These are phyloP conservation scores for Obelidium mucronatum DNA, from an alignment of 192 early-diverging fungal species.

Conservation along the genomic window DNA sequence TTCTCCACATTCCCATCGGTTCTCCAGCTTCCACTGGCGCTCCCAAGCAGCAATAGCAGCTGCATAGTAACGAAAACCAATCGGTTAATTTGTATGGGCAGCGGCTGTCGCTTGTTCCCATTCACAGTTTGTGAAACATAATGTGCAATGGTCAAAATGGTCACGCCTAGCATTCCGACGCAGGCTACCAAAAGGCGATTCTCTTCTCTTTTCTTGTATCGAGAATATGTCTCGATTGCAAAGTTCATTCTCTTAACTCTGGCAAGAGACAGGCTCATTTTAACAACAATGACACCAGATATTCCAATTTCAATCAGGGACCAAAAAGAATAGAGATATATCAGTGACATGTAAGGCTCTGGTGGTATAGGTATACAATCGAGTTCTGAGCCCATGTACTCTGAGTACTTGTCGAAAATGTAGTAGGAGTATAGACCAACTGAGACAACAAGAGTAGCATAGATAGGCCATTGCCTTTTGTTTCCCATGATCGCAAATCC, in stretches of 20 bases:
- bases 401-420: neutral
- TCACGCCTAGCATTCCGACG: slow-evolving; percentile 23
- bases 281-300: slow-evolving; percentile 7
- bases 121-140: neutral
- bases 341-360: slow-evolving; percentile 11
- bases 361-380: neutral
- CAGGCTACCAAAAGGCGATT: slow-evolving; percentile 24
- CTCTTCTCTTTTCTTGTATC: slow-evolving; percentile 28
- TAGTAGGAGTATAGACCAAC: neutral
- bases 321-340: slow-evolving; percentile 26
- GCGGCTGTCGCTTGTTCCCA: neutral
- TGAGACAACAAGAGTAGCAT: neutral
- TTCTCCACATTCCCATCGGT: neutral
- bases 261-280: slow-evolving; percentile 3
- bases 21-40: slow-evolving; percentile 9
- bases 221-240: slow-evolving; percentile 24
- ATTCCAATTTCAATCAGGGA: slow-evolving; percentile 11
- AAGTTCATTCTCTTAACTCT: slow-evolving; percentile 14
- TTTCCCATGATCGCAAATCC: slow-evolving; percentile 18
- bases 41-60: slow-evolving; percentile 24
- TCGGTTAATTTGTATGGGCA: slow-evolving; percentile 9
- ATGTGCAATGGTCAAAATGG: slow-evolving; percentile 11
- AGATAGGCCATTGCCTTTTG: slow-evolving; percentile 26
- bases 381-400: neutral
- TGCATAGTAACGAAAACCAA: slow-evolving; percentile 29